Evolutionary conservation across 805 yeast species (phyloP), one percentile per base, ranked within the genome.

Genomic region (Candida wancherniae): DNA sequence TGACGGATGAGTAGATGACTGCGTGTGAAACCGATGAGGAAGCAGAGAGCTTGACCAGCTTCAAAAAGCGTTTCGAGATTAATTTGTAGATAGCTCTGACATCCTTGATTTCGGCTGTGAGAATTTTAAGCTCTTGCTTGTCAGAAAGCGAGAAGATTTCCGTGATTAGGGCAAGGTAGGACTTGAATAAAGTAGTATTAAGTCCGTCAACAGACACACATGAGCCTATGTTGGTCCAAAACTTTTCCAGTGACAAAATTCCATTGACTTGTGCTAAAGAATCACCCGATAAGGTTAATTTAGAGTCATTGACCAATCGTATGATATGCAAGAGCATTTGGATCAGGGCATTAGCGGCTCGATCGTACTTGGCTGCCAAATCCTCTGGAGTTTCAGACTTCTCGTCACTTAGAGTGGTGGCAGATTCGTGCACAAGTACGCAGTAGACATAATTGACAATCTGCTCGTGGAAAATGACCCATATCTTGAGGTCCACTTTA

Each of bases 381-480:
- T 86, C 94, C 26, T 78, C 84, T 28, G 69, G 70, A 3, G 76
- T 69, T 12, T 77, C 71, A 44, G 74, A 77, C 33, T 95, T 64
- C 48, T 79, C 82, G 47, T 88, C 96, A 2, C 88, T 77, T 13
- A 88, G 54, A 1, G 86, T 71, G 10, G 71, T 76, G 4, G 68
- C 69, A 3, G 74, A 62, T 50, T 87, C 95, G 19, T 58, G 52
- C 10, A 69, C 53, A 6, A 84, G 46, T 0, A 74, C 63, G 20
- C 77, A 74, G 25, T 63, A 58, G 9, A 75, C 62, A 37, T 71
- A 77, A 28, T 72, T 72, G 11, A 83, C 42, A 9, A 84, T 69
- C 31, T 73, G 80, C 4, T 57, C 59, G 31, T 60, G 61, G 47
- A 84, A 83, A 0, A 79, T 54, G 15, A 58, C 58, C 81, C 88